phyloP scores from a whole-genome alignment of 2,329 filamentous ascomycete species.

The Aaosphaeria arxii region DNA sequence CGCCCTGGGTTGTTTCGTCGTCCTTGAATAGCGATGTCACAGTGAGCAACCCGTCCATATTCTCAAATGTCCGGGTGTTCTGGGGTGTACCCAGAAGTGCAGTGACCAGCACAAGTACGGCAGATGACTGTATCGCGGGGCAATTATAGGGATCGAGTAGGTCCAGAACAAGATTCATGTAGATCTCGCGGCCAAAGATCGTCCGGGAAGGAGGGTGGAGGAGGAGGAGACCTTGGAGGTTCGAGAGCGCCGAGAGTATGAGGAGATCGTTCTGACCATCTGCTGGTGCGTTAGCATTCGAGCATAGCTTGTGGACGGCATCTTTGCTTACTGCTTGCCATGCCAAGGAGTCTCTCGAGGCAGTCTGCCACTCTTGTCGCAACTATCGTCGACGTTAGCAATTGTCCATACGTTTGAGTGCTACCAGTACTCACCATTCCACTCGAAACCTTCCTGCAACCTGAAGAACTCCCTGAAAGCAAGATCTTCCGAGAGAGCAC shows the following conservation, averaged over 20 bases:
- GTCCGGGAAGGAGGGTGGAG: constrained; percentile 86
- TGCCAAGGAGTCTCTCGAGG: constrained; percentile 80
- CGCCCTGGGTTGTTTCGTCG: constrained; percentile 77
- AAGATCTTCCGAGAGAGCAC: constrained; percentile 73
- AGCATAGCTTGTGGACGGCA: not conserved
- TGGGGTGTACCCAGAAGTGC: constrained; percentile 80
- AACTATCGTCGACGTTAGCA: constrained; percentile 47
- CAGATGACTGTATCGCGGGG: constrained; percentile 85
- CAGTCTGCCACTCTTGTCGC: constrained; percentile 80
- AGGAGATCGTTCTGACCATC: constrained; percentile 83
- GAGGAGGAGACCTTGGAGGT: constrained; percentile 83
- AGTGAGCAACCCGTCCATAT: constrained; percentile 84
- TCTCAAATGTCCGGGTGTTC: constrained; percentile 90
- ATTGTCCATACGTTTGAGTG: not conserved
- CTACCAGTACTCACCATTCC: constrained; percentile 67
- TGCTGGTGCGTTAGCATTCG: constrained; percentile 10
- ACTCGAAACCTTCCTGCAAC: constrained; percentile 94
- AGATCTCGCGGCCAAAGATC: constrained; percentile 82
- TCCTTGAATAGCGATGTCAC: constrained; percentile 92
- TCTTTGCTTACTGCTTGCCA: constrained; percentile 51
- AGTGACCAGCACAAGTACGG: constrained; percentile 84
- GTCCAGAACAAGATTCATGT: constrained; percentile 96
- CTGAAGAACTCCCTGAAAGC: constrained; percentile 96
- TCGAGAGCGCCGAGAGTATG: constrained; percentile 81
- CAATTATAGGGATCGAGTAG: constrained; percentile 88